Conservation (phyloP, 2,329 filamentous ascomycete genomes). For the Calonectria henricotiae region DNA sequence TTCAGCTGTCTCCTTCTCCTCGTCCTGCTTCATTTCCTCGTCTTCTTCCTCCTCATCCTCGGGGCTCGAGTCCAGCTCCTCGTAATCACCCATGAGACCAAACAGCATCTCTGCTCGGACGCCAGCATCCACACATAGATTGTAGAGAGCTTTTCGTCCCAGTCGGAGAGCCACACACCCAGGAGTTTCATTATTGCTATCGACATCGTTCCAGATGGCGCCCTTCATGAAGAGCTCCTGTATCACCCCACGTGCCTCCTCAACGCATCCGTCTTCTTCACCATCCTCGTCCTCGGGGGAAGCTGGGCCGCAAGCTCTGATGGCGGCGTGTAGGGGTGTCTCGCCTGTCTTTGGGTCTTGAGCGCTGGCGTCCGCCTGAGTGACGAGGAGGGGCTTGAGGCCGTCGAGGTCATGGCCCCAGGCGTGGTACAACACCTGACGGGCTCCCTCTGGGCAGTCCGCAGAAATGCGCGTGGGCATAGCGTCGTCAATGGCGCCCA, state of each 20-base stretch:
- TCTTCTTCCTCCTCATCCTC: slow-evolving; percentile 67
- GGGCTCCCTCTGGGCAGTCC: slow-evolving; percentile 67
- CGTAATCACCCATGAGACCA: slow-evolving; percentile 86
- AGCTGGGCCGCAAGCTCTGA: slow-evolving; percentile 78
- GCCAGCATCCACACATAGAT: slow-evolving; percentile 89
- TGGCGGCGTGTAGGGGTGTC: slow-evolving; percentile 91
- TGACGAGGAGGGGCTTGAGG: slow-evolving; percentile 80
- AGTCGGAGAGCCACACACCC: slow-evolving; percentile 86
- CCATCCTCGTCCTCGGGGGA: slow-evolving; percentile 48
- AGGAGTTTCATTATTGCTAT: slow-evolving; percentile 89
- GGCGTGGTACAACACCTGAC: slow-evolving; percentile 69
- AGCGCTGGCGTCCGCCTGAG: slow-evolving; percentile 77
- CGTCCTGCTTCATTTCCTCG: slow-evolving; percentile 65
- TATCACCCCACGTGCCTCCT: slow-evolving; percentile 78
- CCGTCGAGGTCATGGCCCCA: slow-evolving; percentile 76
- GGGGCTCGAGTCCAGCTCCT: slow-evolving; percentile 76
- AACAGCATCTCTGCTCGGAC: slow-evolving; percentile 92
- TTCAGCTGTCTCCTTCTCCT: slow-evolving; percentile 59
- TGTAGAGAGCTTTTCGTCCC: slow-evolving; percentile 81
- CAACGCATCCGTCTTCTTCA: slow-evolving; percentile 64
- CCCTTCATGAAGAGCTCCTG: slow-evolving; percentile 87
- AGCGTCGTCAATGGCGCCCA: slow-evolving; percentile 65
- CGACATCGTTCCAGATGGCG: slow-evolving; percentile 98
- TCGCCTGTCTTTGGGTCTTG: slow-evolving; percentile 90
- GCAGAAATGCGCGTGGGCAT: slow-evolving; percentile 69